These are phyloP conservation scores for Boletus sp. DNA, from an alignment of 768 basidiomycete genomes.

Conservation along the genomic window DNA sequence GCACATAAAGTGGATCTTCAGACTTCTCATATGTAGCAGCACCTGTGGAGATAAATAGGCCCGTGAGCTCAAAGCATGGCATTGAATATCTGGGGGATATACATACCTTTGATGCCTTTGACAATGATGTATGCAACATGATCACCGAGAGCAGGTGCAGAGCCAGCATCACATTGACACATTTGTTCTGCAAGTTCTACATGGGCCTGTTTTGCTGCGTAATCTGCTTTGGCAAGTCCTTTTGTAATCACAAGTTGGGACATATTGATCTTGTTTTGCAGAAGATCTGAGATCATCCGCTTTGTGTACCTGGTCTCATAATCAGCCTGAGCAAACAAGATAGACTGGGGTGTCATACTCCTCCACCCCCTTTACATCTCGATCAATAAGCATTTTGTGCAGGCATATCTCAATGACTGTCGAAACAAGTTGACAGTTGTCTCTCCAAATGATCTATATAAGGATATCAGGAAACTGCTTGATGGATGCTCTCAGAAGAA, in stretches of 20 bases:
- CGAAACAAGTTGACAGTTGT: constrained; percentile 97
- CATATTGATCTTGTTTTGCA: constrained; percentile 98
- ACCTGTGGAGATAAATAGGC: constrained; percentile 42
- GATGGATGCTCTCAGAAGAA: not conserved
- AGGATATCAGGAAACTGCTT: not conserved
- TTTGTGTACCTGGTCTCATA: constrained; percentile 75
- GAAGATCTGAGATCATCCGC: constrained; percentile 86
- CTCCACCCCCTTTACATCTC: constrained; percentile 91
- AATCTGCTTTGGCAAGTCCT: constrained; percentile 90
- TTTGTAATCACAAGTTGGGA: constrained; percentile 99
- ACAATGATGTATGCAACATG: constrained; percentile 99
- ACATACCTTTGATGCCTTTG: constrained; percentile 91
- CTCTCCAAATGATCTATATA: constrained; percentile 88
- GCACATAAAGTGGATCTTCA: constrained; percentile 94
- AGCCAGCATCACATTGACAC: constrained; percentile 95
- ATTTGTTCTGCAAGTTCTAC: constrained; percentile 94
- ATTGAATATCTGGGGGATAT: not conserved
- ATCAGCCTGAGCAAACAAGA: constrained; percentile 17
- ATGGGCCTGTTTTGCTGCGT: constrained; percentile 93
- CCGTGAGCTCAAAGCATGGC: not conserved
- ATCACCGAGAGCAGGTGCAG: constrained; percentile 95
- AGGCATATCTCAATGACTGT: constrained; percentile 98
- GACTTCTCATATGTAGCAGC: constrained; percentile 99
- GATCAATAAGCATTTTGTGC: constrained; percentile 95
- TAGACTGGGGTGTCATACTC: constrained; percentile 51